Base-by-base conservation (phyloP, 2,329 filamentous ascomycete species). In the Davidsoniella virescens region DNA sequence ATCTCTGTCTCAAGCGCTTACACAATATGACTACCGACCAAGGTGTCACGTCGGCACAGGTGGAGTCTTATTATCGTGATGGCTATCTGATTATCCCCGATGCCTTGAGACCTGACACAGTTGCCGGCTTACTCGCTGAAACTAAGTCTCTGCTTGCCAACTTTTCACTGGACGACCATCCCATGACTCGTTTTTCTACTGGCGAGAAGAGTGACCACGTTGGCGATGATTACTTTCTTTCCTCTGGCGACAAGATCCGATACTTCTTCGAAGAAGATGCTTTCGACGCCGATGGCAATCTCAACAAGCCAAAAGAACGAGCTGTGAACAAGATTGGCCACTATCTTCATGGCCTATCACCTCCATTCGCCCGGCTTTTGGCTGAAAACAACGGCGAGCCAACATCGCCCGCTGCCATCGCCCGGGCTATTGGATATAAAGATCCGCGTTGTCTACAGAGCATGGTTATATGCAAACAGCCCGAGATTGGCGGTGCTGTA, bases 391-490 rank as follows among this genome's bases (percentile, higher is more conserved):
- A 73, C 10, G 63, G 71, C 64, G 55, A 58, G 3, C 59, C 57
- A 2, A 61, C 64, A 37, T 65, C 63, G n/a, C 73, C 74, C 0
- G 70, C 69, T 0, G 76, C 71, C 4, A 78, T 94, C 12, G 87
- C 87, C 1, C 68, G 69, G 42, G 73, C 73, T 7, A 70, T 94
- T 9, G 82, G 82, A 2, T 94, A 87, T 67, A 59, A 57, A 4
- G 85, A 94, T 63, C 85, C 88, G 2, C 71, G 82, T 17, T 76
- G 73, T 53, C 70, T 98, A 48, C 92, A 98, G 70, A 92, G 84
- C 63, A 98, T 98, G 92, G 74, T 96, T 25, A 96, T 98, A 58
- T 95, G 87, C 76, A 98, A 98, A 65, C 90, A 95, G 67, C 88
- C 92, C 18, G 86, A 93, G 66, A 95, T 96, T 49, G 92, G 92